Conservation (phyloP, 2,329 filamentous ascomycete species). For the Alternaria triticina region DNA sequence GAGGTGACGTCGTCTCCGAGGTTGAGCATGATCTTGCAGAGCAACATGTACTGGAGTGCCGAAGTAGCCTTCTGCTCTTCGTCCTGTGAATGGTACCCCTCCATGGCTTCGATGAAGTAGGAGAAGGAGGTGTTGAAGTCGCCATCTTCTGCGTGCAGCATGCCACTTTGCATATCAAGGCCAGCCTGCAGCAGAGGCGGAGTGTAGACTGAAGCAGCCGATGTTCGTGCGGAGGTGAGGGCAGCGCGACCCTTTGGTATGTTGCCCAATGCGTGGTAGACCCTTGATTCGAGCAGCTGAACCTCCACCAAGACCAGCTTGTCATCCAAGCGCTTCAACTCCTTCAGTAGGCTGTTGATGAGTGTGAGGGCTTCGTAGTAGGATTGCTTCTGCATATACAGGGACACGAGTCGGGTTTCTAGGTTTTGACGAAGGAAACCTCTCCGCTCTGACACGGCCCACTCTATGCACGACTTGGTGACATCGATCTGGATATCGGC, state of each 20-base stretch:
- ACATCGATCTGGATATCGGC: slow-evolving; percentile 93
- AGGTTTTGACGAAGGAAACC: slow-evolving; percentile 98
- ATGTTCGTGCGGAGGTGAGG: slow-evolving; percentile 90
- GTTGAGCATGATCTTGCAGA: slow-evolving; percentile 99
- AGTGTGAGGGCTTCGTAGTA: slow-evolving; percentile 97
- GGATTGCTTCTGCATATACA: slow-evolving; percentile 96
- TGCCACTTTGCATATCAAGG: slow-evolving; percentile 98
- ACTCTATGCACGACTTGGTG: slow-evolving; percentile 99
- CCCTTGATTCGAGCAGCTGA: slow-evolving; percentile 92
- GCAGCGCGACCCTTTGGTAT: slow-evolving; percentile 94
- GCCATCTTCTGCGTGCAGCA: slow-evolving; percentile 97
- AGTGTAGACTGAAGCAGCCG: slow-evolving; percentile 95
- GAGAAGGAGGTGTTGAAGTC: slow-evolving; percentile 99
- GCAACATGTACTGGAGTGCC: slow-evolving; percentile 97
- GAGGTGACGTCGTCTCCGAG: slow-evolving; percentile 93
- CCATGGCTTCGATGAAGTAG: slow-evolving; percentile 98
- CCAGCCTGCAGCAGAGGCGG: slow-evolving; percentile 93
- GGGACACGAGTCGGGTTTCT: slow-evolving; percentile 88
- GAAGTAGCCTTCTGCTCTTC: slow-evolving; percentile 90
- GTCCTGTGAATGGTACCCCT: slow-evolving; percentile 94
- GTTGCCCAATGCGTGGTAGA: slow-evolving; percentile 97
- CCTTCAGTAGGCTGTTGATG: slow-evolving; percentile 93
- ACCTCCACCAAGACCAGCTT: slow-evolving; percentile 98
- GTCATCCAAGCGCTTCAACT: slow-evolving; percentile 97
- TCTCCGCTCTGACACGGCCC: slow-evolving; percentile 92